Evolutionary conservation across 768 basidiomycete genomes (phyloP), one percentile per base, ranked within the genome.

Genomic region (Suillus brevipes): DNA sequence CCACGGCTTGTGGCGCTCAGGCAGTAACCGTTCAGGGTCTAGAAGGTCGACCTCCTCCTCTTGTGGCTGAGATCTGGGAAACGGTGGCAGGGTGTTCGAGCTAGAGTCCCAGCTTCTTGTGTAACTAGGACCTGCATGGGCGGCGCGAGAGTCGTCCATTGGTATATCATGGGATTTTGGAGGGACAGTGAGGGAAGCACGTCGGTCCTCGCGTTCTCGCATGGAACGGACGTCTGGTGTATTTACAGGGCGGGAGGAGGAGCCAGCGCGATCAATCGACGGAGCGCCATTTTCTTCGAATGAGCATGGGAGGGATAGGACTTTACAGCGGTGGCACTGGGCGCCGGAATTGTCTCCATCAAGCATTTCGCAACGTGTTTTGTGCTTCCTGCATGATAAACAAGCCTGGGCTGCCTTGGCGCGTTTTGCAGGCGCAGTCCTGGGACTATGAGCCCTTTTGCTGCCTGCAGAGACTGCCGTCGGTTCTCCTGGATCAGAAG

Each of bases 311-410:
- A 82, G 73, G 61, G 72, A 75, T 59, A 84, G 75, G n/a, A 84
- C 82, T 68, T 82, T 81, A 68, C 84, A 84, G 14, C 83, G 80
- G 64, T 84, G 83, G 49, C 83, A 84, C 40, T 81, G 79, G 36
- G 79, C 69, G 31, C 71, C 74, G 37, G 74, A 67, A 49, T 76
- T 71, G 63, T 73, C 69, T n/a, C 73, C 75, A 25, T 83, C 83
- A n/a, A 84, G 76, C 62, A 82, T 74, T 72, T 84, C 83, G 69
- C 83, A 84, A 12, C 83, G 80, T 49, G 81, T 83, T 62, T 84
- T 84, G 67, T 82, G 80, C 64, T 78, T 77, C n/a, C 83, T 74
- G 64, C 83, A 84, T 31, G 80, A 78, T 4, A 79, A 64, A 66
- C 83, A 84, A 2, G 83, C 83, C 66, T 82, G 81, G 9, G 78